phyloP scores from a whole-genome alignment of 768 basidiomycete genomes.

The Collybia sordida region DNA sequence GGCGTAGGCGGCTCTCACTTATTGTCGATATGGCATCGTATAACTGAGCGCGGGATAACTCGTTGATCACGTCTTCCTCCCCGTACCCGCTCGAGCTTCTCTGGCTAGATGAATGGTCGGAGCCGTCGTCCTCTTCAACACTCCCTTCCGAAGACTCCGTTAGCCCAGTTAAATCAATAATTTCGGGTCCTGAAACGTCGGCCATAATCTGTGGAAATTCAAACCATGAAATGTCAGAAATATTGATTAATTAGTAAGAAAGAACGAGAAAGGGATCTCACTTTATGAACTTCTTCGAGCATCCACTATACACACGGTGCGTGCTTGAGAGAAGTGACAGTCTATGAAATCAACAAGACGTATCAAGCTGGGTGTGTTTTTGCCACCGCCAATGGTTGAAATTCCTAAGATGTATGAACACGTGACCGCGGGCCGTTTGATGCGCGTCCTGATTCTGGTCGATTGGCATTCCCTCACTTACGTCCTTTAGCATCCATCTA shows the following conservation, averaged over 20 bases:
- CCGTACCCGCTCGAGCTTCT: slow-evolving; percentile 29
- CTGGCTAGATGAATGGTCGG: slow-evolving; percentile 15
- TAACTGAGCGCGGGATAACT: slow-evolving; percentile 40
- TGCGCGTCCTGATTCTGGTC: background rate
- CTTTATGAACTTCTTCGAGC: background rate
- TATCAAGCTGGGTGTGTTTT: background rate
- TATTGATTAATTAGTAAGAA: background rate
- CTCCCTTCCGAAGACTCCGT: slow-evolving; percentile 33
- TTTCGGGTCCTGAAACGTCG: slow-evolving; percentile 25
- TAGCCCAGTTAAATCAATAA: slow-evolving; percentile 46
- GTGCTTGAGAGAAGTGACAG: background rate
- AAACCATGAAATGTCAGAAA: slow-evolving; percentile 1
- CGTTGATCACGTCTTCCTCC: slow-evolving; percentile 36
- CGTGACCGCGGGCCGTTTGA: slow-evolving; percentile 13
- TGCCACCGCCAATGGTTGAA: background rate
- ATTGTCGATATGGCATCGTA: slow-evolving; percentile 40
- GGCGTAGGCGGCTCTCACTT: slow-evolving; percentile 43
- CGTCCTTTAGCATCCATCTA: too few relatives aligned
- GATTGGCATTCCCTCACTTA: too few relatives aligned
- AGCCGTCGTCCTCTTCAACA: slow-evolving; percentile 21
- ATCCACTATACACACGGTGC: background rate
- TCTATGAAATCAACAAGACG: background rate
- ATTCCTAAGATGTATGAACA: slow-evolving; percentile 1
- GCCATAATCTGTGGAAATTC: slow-evolving; percentile 22
- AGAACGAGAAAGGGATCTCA: background rate